Evolutionary conservation across 306 rosid species (phyloP).

Genomic region (Prunus mongolica): DNA sequence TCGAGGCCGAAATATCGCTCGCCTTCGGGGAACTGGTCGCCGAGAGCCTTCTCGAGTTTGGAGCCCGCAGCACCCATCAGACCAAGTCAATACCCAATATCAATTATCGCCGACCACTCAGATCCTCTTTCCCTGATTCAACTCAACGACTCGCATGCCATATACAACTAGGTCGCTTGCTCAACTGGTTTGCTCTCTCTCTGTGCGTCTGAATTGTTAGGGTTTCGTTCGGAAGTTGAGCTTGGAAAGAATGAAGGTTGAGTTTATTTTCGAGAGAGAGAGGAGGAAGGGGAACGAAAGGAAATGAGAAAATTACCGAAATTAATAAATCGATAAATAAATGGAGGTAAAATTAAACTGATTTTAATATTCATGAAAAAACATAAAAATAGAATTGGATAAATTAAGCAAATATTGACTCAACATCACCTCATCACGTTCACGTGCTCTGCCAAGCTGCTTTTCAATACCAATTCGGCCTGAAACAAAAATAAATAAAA

Average conservation of each 20-base stretch:
- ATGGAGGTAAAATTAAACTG: neutral
- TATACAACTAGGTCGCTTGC: neutral
- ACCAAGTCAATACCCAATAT: slow-evolving; percentile 34
- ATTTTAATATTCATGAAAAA: neutral
- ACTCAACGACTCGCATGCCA: slow-evolving; percentile 33
- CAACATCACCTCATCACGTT: slow-evolving; percentile 5
- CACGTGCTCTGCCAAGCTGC: too few relatives aligned
- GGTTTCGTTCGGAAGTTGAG: slow-evolving; percentile 25
- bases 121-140: slow-evolving; percentile 45
- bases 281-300: slow-evolving; percentile 13
- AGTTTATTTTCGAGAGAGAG: neutral
- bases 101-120: slow-evolving; percentile 24
- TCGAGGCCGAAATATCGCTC: slow-evolving; percentile 96
- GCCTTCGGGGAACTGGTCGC: slow-evolving; percentile 99
- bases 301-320: neutral
- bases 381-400: neutral
- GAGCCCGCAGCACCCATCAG: slow-evolving; percentile 98
- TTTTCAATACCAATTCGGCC: too few relatives aligned
- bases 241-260: slow-evolving; percentile 9
- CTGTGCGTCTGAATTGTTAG: slow-evolving; percentile 30
- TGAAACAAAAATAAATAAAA: too few relatives aligned
- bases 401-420: neutral
- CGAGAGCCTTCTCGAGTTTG: slow-evolving; percentile 98
- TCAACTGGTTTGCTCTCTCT: neutral
- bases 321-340: neutral